A percentile compares a stretch with the other conserved stretches of the same genome.
These are phyloP conservation scores for Alternaria brassicae DNA, from an alignment of 2,329 filamentous ascomycete species.

Conservation along the genomic window DNA sequence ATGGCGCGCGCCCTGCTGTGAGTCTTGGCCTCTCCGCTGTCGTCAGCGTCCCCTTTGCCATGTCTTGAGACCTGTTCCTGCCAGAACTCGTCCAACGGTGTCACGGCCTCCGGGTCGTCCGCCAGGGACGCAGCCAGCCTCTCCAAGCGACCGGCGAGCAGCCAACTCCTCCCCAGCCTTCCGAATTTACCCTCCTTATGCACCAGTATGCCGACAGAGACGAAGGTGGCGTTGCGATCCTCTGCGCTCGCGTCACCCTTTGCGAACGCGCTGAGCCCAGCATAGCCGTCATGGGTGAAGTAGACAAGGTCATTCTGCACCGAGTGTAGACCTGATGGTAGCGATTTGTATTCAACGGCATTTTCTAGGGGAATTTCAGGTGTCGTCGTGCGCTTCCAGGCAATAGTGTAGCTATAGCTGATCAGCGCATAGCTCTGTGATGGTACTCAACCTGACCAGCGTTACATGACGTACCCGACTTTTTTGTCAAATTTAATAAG, in stretches of 20 bases:
- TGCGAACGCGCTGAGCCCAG: slow-evolving; percentile 89
- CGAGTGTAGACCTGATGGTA: slow-evolving; percentile 91
- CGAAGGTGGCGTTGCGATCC: slow-evolving; percentile 87
- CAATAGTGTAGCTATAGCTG: slow-evolving; percentile 72
- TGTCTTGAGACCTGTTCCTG: slow-evolving; percentile 56
- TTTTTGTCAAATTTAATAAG: slow-evolving; percentile 92
- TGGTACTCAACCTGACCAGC: neutral
- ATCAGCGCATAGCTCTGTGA: slow-evolving; percentile 13
- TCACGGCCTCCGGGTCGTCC: slow-evolving; percentile 67
- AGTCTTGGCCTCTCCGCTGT: slow-evolving; percentile 18
- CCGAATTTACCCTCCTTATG: slow-evolving; percentile 75
- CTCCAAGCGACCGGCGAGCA: slow-evolving; percentile 79
- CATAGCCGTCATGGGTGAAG: slow-evolving; percentile 85
- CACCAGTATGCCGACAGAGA: slow-evolving; percentile 88
- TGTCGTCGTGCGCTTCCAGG: slow-evolving; percentile 78
- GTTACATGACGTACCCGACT: slow-evolving; percentile 68
- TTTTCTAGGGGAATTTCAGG: slow-evolving; percentile 79
- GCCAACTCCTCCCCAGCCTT: slow-evolving; percentile 85
- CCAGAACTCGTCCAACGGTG: slow-evolving; percentile 82
- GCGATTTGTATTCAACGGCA: slow-evolving; percentile 92
- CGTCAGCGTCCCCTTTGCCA: neutral
- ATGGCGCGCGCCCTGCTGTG: slow-evolving; percentile 46
- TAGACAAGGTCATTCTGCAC: slow-evolving; percentile 88
- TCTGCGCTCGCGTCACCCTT: slow-evolving; percentile 80
- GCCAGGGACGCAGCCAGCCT: slow-evolving; percentile 71